Percentiles rank a stretch among this genome's conserved stretches.
phyloP scores from a whole-genome alignment of 176 grass and related monocot species.

The Otatea glauca region DNA sequence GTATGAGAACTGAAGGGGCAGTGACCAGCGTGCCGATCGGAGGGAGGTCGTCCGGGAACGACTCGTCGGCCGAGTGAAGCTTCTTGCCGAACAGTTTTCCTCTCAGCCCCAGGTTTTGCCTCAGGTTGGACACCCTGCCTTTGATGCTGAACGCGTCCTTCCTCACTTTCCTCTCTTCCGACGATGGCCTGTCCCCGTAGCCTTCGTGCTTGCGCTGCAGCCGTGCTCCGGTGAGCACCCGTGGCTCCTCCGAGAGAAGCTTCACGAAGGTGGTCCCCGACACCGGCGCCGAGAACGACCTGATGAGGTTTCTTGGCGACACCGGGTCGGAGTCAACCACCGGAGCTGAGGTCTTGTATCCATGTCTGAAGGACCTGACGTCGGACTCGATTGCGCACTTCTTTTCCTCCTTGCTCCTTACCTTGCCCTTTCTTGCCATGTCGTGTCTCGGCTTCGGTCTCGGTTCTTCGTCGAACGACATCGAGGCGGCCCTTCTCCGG shows the following conservation, averaged over 20 bases:
- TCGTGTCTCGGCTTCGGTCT: constrained; percentile 48
- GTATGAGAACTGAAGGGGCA: constrained; percentile 69
- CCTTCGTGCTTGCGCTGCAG: constrained; percentile 64
- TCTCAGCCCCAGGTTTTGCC: constrained; percentile 71
- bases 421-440: constrained; percentile 50
- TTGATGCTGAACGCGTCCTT: constrained; percentile 72
- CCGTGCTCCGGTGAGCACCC: constrained; percentile 48
- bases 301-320: constrained; percentile 75
- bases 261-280: constrained; percentile 81
- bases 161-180: constrained; percentile 65
- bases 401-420: constrained; percentile 65
- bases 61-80: constrained; percentile 59
- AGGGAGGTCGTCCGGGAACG: constrained; percentile 59
- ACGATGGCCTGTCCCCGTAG: constrained; percentile 31
- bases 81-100: constrained; percentile 84
- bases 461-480: constrained; percentile 54
- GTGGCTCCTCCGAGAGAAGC: constrained; percentile 72
- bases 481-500: constrained; percentile 33
- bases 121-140: constrained; percentile 73
- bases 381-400: constrained; percentile 50
- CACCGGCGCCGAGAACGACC: constrained; percentile 91
- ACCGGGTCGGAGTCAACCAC: constrained; percentile 29
- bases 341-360: constrained; percentile 20
- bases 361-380: constrained; percentile 54
- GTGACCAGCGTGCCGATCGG: constrained; percentile 61